These are phyloP conservation scores for Fusarium mangiferae DNA, from an alignment of 2,329 filamentous ascomycete species.

Conservation along the genomic window DNA sequence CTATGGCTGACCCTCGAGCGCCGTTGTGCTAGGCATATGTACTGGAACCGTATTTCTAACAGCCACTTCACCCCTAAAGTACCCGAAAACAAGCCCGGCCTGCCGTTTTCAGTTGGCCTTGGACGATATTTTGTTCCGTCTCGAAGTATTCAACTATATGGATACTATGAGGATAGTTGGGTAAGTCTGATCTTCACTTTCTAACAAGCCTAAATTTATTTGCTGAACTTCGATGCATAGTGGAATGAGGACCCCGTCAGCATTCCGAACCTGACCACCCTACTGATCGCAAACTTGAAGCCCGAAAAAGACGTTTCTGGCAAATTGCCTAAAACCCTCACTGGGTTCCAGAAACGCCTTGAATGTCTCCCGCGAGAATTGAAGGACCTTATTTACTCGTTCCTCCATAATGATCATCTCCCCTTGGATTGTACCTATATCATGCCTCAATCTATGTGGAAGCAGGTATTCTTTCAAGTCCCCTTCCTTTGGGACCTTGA, in stretches of 20 bases:
- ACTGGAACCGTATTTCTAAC: not conserved
- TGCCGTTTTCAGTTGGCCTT: not conserved
- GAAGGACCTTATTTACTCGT: not conserved
- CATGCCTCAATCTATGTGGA: slow-evolving; percentile 4
- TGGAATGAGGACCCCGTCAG: not conserved
- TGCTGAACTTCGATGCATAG: not conserved
- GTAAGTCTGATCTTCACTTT: not conserved
- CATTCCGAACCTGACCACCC: not conserved
- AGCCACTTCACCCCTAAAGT: not conserved
- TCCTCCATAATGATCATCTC: not conserved
- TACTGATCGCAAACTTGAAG: not conserved
- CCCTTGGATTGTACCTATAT: not conserved
- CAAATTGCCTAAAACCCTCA: not conserved
- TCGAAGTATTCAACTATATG: not conserved
- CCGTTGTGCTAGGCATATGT: not conserved
- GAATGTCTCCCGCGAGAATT: not conserved
- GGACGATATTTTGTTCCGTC: not conserved
- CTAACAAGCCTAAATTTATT: not conserved
- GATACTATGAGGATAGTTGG: not conserved
- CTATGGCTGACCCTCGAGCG: slow-evolving; percentile 10
- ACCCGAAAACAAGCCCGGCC: not conserved
- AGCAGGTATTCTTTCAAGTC: not conserved
- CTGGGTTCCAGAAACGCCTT: not conserved
- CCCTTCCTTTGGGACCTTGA: slow-evolving; percentile 19
- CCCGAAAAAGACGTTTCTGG: not conserved